Evolutionary conservation across 139 green algal genomes (phyloP).

Genomic region (Chlamydomonas sp.): DNA sequence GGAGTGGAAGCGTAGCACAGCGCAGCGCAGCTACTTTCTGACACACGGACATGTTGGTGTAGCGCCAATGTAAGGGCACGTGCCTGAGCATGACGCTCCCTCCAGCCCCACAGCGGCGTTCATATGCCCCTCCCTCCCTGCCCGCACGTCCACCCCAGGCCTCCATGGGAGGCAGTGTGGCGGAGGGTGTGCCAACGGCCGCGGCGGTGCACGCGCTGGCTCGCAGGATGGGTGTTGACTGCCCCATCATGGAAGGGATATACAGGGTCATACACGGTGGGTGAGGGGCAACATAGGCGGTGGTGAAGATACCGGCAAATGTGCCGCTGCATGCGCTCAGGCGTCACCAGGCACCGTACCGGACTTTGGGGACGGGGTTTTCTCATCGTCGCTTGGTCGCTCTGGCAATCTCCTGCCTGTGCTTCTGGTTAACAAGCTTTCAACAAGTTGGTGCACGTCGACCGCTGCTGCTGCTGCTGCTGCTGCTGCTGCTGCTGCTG

Average conservation of each 20-base stretch:
- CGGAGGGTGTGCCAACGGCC: conserved; percentile 86
- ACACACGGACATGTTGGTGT: too few relatives aligned
- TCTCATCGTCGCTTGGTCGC: too few relatives aligned
- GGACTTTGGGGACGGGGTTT: background rate
- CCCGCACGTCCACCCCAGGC: background rate
- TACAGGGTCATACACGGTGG: conserved; percentile 70
- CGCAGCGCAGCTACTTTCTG: too few relatives aligned
- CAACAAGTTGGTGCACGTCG: background rate
- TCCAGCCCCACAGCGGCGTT: background rate
- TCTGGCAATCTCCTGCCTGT: background rate
- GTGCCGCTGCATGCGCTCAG: background rate
- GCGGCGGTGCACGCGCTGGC: conserved; percentile 66
- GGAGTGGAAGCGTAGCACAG: too few relatives aligned
- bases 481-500: background rate
- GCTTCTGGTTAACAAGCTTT: conserved; percentile 9
- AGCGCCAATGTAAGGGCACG: background rate
- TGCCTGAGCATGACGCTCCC: background rate
- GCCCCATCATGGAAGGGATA: conserved; percentile 86
- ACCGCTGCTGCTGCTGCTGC: conserved; percentile 28
- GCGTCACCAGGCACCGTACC: background rate
- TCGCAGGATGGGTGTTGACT: conserved; percentile 71
- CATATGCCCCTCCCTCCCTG: background rate
- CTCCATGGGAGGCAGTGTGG: conserved; percentile 75
- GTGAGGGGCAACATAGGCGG: background rate
- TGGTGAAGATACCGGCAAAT: background rate